A percentile compares a stretch with the other conserved stretches of the same genome.
phyloP scores from a whole-genome alignment of 305 asterid species.

The Plantago lanceolata region DNA sequence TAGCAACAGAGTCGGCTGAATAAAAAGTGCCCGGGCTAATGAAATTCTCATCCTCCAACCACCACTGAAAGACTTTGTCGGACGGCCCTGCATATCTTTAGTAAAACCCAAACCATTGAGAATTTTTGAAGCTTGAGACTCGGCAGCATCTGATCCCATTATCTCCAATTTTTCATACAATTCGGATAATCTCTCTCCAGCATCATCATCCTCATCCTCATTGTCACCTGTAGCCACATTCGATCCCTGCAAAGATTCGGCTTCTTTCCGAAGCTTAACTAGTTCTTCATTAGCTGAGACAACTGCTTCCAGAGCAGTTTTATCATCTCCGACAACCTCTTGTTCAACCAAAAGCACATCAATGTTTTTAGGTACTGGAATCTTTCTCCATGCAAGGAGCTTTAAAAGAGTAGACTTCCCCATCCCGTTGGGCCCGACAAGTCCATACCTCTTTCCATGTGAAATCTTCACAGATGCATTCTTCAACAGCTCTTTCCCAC shows the following conservation, averaged over 20 bases:
- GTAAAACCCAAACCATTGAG: conserved; percentile 93
- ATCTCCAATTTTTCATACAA: conserved; percentile 72
- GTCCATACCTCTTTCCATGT: conserved; percentile 85
- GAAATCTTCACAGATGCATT: conserved; percentile 70
- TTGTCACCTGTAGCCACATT: conserved; percentile 32
- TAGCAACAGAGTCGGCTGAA: conserved; percentile 84
- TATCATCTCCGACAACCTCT: conserved; percentile 84
- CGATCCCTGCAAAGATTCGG: conserved; percentile 52
- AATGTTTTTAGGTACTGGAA: conserved; percentile 87
- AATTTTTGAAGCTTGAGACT: conserved; percentile 88
- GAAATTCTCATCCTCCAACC: conserved; percentile 99
- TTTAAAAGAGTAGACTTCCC: conserved; percentile 88
- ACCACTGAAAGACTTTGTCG: conserved; percentile 84
- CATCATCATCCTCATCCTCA: conserved; percentile 40
- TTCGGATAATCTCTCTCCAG: conserved; percentile 73
- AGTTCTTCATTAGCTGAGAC: conserved; percentile 92
- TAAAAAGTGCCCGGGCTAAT: conserved; percentile 84
- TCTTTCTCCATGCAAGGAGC: conserved; percentile 92
- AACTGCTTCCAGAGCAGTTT: conserved; percentile 81
- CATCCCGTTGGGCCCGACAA: conserved; percentile 90
- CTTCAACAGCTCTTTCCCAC: conserved; percentile 80
- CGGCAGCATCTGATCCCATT: conserved; percentile 95
- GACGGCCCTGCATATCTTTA: conserved; percentile 77
- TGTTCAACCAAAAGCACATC: conserved; percentile 94
- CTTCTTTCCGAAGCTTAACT: conserved; percentile 64